phyloP scores from a whole-genome alignment of 495 filamentous ascomycete genomes.

The Podospora pseudocomata region DNA sequence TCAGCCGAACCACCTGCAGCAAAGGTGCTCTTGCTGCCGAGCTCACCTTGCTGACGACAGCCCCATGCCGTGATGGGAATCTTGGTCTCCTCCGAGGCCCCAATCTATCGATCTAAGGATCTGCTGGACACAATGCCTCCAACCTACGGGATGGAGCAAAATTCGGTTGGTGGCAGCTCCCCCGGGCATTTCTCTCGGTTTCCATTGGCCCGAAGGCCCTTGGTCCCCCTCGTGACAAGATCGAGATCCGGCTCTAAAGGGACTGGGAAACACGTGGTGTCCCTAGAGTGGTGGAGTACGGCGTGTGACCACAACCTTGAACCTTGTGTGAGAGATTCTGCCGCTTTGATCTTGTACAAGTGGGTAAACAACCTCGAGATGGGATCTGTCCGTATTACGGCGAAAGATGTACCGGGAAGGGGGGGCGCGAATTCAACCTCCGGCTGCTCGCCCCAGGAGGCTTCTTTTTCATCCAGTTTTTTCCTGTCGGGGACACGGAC shows the following conservation, averaged over 20 bases:
- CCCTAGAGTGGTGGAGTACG: slow-evolving; percentile 6
- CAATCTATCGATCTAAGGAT: background rate
- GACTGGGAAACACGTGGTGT: slow-evolving; percentile 9
- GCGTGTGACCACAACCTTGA: background rate
- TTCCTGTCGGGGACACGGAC: background rate
- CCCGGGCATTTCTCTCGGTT: background rate
- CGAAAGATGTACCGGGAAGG: background rate
- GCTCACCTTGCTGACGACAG: background rate
- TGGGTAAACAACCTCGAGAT: slow-evolving; percentile 1
- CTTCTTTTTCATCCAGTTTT: background rate
- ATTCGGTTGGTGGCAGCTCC: slow-evolving; percentile 1
- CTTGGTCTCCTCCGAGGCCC: background rate
- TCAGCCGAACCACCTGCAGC: slow-evolving; percentile 2
- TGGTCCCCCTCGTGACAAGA: background rate
- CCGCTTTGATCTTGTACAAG: slow-evolving; percentile 9
- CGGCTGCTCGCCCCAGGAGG: background rate
- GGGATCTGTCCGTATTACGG: background rate
- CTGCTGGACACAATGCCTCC: background rate
- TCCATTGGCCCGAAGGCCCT: background rate
- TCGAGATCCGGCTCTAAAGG: slow-evolving; percentile 4
- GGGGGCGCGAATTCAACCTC: background rate
- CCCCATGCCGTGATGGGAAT: background rate
- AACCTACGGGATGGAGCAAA: background rate
- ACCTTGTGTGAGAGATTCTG: slow-evolving; percentile 1
- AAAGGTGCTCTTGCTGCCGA: background rate